Percentiles rank a stretch among this genome's conserved stretches.
These are phyloP conservation scores for Candida freyschussii DNA, from an alignment of 1,139 yeast genomes.

Conservation along the genomic window DNA sequence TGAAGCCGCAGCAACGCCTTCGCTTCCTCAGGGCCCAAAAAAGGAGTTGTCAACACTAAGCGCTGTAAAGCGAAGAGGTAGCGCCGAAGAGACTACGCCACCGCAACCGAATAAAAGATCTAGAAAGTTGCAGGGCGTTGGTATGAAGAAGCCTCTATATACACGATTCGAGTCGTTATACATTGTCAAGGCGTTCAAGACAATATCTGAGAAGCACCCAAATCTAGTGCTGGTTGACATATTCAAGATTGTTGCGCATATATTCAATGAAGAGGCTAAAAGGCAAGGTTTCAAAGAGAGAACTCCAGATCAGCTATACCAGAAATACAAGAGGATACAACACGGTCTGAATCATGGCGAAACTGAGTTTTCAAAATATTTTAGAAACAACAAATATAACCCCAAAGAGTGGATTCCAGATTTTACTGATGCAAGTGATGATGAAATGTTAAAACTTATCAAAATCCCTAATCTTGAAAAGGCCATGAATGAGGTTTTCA, in stretches of 20 bases:
- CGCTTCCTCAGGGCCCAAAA: too few species aligned
- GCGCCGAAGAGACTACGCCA: too few species aligned
- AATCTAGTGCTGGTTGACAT: slow-evolving; percentile 19
- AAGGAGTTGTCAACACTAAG: too few species aligned
- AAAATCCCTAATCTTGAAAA: slow-evolving; percentile 16
- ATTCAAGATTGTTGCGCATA: slow-evolving; percentile 20
- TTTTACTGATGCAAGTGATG: slow-evolving; percentile 11
- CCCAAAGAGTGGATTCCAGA: slow-evolving; percentile 25
- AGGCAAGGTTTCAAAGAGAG: slow-evolving; percentile 22
- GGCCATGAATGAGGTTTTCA: slow-evolving; percentile 15
- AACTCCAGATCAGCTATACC: slow-evolving; percentile 25
- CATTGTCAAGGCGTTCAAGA: slow-evolving; percentile 22
- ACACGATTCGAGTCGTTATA: slow-evolving; percentile 23
- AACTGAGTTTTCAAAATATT: slow-evolving; percentile 17
- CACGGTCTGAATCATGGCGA: slow-evolving; percentile 24
- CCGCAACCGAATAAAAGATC: slow-evolving; percentile 18
- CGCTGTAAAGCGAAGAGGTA: too few species aligned
- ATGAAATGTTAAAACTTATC: slow-evolving; percentile 13
- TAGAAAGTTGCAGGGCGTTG: slow-evolving; percentile 24
- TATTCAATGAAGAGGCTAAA: slow-evolving; percentile 21
- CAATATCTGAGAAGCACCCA: slow-evolving; percentile 17
- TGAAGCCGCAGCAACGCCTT: too few species aligned
- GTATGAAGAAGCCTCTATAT: slow-evolving; percentile 24
- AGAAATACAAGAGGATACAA: slow-evolving; percentile 24
- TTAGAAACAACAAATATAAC: slow-evolving; percentile 17